phyloP scores from a whole-genome alignment of 768 basidiomycete genomes.

The Butyriboletus loyo region DNA sequence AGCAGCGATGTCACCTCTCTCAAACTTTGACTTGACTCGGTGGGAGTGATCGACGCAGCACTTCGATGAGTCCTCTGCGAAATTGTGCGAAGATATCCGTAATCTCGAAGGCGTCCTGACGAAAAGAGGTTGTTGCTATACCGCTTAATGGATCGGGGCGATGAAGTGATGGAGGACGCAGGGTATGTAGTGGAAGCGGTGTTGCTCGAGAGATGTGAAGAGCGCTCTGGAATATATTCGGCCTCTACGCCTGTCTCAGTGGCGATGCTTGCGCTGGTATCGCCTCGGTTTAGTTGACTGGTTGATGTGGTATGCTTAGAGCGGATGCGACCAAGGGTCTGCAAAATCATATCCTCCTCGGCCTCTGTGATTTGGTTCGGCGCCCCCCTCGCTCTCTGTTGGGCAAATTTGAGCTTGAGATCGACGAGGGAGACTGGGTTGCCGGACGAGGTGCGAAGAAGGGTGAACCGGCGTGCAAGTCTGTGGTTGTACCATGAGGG shows the following conservation, averaged over 20 bases:
- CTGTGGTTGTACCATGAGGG: conserved; percentile 39
- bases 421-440: conserved; percentile 64
- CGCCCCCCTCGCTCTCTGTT: conserved; percentile 70
- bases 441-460: conserved; percentile 67
- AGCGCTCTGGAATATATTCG: conserved; percentile 32
- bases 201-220: conserved; percentile 37
- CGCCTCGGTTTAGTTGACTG: conserved; percentile 16
- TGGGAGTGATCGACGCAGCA: conserved; percentile 43
- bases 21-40: conserved; percentile 44
- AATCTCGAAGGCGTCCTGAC: conserved; percentile 75
- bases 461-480: conserved; percentile 77
- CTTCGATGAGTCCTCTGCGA: conserved; percentile 41
- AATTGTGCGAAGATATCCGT: conserved; percentile 62
- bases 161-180: conserved; percentile 39
- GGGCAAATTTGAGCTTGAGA: conserved; percentile 64
- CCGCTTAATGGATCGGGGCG: conserved; percentile 57
- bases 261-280: conserved; percentile 13
- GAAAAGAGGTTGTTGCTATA: conserved; percentile 88
- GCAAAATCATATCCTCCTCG: conserved; percentile 82
- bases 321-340: conserved; percentile 59
- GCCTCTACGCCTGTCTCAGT: conserved; percentile 26
- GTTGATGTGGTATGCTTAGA: conserved; percentile 30
- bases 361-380: conserved; percentile 71
- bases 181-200: conserved; percentile 35
- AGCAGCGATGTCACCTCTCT: conserved; percentile 42